These are phyloP conservation scores for Tylopilus vinaceipallidus DNA, from an alignment of 768 basidiomycete species.

Conservation along the genomic window DNA sequence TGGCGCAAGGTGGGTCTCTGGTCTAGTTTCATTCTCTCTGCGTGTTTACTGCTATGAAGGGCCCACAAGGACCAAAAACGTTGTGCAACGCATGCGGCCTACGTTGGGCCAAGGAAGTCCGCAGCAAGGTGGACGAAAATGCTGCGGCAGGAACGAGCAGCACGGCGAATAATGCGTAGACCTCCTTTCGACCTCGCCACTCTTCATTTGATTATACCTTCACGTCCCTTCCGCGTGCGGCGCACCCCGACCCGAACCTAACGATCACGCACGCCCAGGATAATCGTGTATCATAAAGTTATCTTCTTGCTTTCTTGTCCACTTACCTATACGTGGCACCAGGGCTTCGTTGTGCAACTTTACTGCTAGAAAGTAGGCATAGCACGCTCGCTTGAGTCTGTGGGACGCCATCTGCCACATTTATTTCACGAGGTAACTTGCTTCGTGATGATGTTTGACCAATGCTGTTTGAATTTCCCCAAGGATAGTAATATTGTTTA, in stretches of 20 bases:
- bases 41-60: constrained; percentile 44
- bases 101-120: constrained; percentile 82
- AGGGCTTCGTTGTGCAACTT: constrained; percentile 3
- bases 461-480: background rate
- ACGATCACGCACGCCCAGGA: constrained; percentile 5
- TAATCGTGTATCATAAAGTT: constrained; percentile 7
- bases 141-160: constrained; percentile 22
- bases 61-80: constrained; percentile 95
- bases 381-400: constrained; percentile 2
- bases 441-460: constrained; percentile 1
- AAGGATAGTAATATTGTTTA: constrained; percentile 7
- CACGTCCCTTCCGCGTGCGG: background rate
- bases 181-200: background rate
- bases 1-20: constrained; percentile 75
- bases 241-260: constrained; percentile 6
- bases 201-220: background rate
- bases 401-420: constrained; percentile 1
- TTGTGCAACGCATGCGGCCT: constrained; percentile 95
- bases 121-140: constrained; percentile 40
- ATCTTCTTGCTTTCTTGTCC: constrained; percentile 18
- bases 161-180: constrained; percentile 19
- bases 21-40: background rate
- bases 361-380: constrained; percentile 8
- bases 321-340: constrained; percentile 6
- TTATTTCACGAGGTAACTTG: constrained; percentile 5